Base-by-base conservation (phyloP, 352 stramenopile genomes). In the Phytophthora crassamura region DNA sequence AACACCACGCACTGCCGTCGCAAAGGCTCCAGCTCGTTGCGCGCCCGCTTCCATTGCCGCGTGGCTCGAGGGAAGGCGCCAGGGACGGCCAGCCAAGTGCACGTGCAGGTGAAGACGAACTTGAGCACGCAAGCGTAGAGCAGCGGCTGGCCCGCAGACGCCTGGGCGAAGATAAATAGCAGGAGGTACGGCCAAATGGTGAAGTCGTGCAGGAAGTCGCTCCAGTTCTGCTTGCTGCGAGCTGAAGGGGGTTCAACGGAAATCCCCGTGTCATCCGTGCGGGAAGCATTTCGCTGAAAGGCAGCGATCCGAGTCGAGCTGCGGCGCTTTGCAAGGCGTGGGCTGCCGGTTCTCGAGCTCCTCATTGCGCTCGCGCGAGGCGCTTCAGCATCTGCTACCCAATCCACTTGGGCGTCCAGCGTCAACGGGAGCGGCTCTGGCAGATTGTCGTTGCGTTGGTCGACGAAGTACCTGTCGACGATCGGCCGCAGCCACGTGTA, bases 161-260 rank as follows among this genome's bases (percentile, higher is more conserved):
- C 51, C 38, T 79, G 69, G 15, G 72, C 69, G 43, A 91, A 88
- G 45, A 90, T 65, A 69, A 81, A 67, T 48, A 82, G 64, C 38
- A 91, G 59, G 36, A 91, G 38, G 64, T 89, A 91, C 59, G 86
- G 83, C 86, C 86, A 94, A 43, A 94, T 84, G 40, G 61, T 65
- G 49, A 89, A 82, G 59, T 87, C 79, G 70, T 90, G 84, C 36
- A 93, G 48, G 45, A 88, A 91, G 71, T 91, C 82, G 49, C 73
- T 68, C 65, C 67, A 77, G 25, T 66, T 54, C 3, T 47, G 60
- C n/a, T 62, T 67, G 25, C 20, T 55, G 1, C 51, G 34, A 40
- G 25, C 15, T 22, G 55, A 40, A 12, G 39, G 11, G 8, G 50
- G 49, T 12, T 54, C 60, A 18, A 20, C 46, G 25, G 48, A 66